Evolutionary conservation across 2,329 filamentous ascomycete genomes (phyloP), one percentile per base, ranked within the genome.

Genomic region (Cytospora piceicola): DNA sequence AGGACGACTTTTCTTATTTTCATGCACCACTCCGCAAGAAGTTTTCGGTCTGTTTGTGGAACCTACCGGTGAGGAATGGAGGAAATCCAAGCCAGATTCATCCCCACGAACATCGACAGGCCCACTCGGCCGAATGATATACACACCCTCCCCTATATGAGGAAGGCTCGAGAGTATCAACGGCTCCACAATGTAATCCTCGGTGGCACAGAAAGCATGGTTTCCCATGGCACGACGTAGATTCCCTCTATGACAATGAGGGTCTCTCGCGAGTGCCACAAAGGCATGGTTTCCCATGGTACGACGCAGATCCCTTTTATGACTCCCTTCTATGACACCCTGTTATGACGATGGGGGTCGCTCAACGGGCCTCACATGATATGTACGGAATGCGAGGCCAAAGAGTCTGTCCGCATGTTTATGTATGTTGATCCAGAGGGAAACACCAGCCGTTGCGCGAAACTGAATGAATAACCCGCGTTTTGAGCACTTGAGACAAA

Each of bases 311-410:
- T 57, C 22, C 34, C 39, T 29, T 11, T 61, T 61, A 30, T 49
- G 55, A 27, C 49, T 29, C 27, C 34, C 39, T 29, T 11, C 57
- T 61, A 39, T 49, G 55, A 27, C 49, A n/a, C n/a, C n/a, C n/a
- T n/a, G n/a, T 61, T 61, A 39, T 49, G 55, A 27, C 49, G 36
- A 32, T 32, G 58, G 29, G 54, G 32, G 30, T 58, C 42, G 52
- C 42, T 60, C 49, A 7, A 27, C 49, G 15, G 52, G 58, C 58
- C 66, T 71, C 71, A 73, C 71, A 73, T 73, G 71, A 73, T 68
- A 39, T 58, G 42, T 61, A 65, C n/a, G 27, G 61, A 55, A 69
- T 71, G 70, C 70, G 69, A 67, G 67, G 32, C 60, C 64, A 66
- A 67, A 61, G 65, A 58, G 49, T 20, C 57, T 60, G 57, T 39